Conservation (phyloP, 1,139 yeast genomes). For the Saccharomyces hybrid region DNA sequence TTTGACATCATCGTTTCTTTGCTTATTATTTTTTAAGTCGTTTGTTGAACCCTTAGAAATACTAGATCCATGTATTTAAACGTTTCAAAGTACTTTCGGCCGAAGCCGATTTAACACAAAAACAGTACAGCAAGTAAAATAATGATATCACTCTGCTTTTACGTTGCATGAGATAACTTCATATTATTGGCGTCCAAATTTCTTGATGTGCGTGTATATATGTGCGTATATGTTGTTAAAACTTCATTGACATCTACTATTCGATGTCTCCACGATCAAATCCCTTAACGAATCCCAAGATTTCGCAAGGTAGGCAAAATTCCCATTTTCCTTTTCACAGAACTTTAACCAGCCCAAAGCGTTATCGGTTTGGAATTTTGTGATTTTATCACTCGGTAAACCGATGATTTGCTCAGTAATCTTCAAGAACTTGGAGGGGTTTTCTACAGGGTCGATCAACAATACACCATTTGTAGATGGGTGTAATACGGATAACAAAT, state of each 20-base stretch:
- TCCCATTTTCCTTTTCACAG: background rate
- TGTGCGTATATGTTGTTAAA: background rate
- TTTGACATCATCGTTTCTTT: background rate
- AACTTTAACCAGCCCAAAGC: background rate
- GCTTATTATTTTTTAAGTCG: background rate
- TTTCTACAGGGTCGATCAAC: conserved; percentile 23
- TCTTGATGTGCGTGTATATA: background rate
- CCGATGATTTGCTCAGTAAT: conserved; percentile 15
- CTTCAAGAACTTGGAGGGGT: conserved; percentile 20
- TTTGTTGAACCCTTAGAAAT: background rate
- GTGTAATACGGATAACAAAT: conserved; percentile 23
- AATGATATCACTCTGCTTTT: background rate
- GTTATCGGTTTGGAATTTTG: conserved; percentile 5
- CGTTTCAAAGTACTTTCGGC: background rate
- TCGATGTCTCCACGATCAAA: background rate
- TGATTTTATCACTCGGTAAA: conserved; percentile 4
- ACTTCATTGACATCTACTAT: background rate
- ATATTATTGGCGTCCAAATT: background rate
- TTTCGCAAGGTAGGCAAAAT: background rate
- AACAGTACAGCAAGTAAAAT: background rate
- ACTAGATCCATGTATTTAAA: background rate
- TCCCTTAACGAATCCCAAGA: background rate
- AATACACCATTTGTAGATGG: conserved; percentile 26
- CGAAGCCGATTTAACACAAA: background rate
- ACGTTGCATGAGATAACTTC: background rate